phyloP scores from a whole-genome alignment of 495 filamentous ascomycete genomes.

The Penicillium robsamsonii region DNA sequence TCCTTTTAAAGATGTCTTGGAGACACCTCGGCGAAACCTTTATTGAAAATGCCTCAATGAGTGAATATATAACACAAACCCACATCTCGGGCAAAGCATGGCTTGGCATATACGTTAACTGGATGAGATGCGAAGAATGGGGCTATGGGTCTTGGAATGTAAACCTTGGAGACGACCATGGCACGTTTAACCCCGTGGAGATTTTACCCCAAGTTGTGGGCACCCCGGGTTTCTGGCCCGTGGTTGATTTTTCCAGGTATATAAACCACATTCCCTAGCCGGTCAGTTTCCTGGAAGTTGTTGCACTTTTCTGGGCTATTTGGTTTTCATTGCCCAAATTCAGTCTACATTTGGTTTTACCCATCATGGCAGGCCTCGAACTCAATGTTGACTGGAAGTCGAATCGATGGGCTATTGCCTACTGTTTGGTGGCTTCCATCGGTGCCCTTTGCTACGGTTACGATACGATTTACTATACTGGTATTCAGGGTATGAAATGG shows the following conservation, averaged over 20 bases:
- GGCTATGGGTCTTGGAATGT: neutral
- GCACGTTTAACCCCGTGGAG: slow-evolving; percentile 1
- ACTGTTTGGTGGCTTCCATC: slow-evolving; percentile 26
- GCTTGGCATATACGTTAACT: neutral
- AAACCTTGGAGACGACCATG: neutral
- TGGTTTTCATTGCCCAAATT: too few relatives aligned
- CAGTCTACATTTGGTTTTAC: too few relatives aligned
- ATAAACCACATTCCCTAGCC: neutral
- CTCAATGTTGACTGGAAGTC: slow-evolving; percentile 24
- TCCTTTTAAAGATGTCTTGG: neutral
- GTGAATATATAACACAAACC: neutral
- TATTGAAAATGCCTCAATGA: neutral
- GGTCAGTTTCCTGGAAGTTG: neutral
- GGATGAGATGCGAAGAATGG: neutral
- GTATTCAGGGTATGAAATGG: slow-evolving; percentile 28
- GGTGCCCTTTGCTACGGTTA: slow-evolving; percentile 31
- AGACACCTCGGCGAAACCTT: neutral
- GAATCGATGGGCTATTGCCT: slow-evolving; percentile 26
- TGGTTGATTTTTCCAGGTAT: neutral
- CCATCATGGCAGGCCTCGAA: slow-evolving; percentile 14
- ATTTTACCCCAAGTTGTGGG: slow-evolving; percentile 1
- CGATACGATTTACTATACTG: slow-evolving; percentile 32
- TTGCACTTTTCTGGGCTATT: neutral
- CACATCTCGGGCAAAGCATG: neutral
- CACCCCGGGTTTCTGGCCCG: neutral